These are phyloP conservation scores for Zygosaccharomyces pseudorouxii DNA, from an alignment of 805 yeast genomes.

Conservation along the genomic window DNA sequence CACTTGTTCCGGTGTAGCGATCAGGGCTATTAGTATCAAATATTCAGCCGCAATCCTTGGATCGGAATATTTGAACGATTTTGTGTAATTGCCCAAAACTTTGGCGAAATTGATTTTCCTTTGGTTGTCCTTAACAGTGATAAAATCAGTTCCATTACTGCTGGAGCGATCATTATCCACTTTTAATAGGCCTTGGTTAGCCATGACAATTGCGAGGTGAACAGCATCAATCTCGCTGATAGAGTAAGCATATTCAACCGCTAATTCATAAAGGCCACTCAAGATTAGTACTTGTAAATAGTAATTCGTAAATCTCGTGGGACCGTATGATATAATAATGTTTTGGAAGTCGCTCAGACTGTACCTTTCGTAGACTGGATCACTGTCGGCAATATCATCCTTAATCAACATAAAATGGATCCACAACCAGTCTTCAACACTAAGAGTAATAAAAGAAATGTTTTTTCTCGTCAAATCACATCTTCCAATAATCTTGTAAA, in stretches of 20 bases:
- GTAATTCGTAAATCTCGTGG: slow-evolving; percentile 62
- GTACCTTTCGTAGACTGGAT: slow-evolving; percentile 65
- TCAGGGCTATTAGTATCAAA: slow-evolving; percentile 61
- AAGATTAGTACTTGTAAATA: slow-evolving; percentile 71
- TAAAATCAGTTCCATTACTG: slow-evolving; percentile 35
- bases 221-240: slow-evolving; percentile 80
- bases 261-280: slow-evolving; percentile 77
- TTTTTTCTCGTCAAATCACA: slow-evolving; percentile 67
- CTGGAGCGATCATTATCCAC: slow-evolving; percentile 16
- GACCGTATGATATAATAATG: slow-evolving; percentile 65
- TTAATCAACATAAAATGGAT: slow-evolving; percentile 74
- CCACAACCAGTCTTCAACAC: slow-evolving; percentile 97
- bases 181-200: slow-evolving; percentile 60
- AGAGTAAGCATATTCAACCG: slow-evolving; percentile 52
- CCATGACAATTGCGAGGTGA: slow-evolving; percentile 79
- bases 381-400: slow-evolving; percentile 47
- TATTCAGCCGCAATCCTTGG: slow-evolving; percentile 93
- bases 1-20: slow-evolving; percentile 42
- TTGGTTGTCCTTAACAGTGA: slow-evolving; percentile 34
- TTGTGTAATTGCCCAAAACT: slow-evolving; percentile 72
- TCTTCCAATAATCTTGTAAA: slow-evolving; percentile 89
- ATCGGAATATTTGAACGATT: slow-evolving; percentile 77
- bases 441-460: slow-evolving; percentile 64
- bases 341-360: slow-evolving; percentile 70
- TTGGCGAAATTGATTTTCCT: slow-evolving; percentile 49